These are phyloP conservation scores for Closterium sp. DNA, from an alignment of 139 green algal genomes.

Conservation along the genomic window DNA sequence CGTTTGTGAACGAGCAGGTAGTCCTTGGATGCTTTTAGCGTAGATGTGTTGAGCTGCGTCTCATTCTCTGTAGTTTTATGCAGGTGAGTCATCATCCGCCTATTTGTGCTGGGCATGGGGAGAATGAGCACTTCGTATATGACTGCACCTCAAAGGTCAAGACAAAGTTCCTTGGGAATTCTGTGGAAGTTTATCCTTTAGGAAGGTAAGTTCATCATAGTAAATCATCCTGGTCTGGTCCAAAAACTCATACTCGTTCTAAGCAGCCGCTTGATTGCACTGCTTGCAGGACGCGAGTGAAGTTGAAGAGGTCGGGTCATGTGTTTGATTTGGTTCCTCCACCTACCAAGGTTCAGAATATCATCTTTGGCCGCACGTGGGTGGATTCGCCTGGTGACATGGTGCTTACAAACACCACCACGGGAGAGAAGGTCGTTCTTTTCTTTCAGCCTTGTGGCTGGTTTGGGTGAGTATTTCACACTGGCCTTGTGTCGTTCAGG, in stretches of 20 bases:
- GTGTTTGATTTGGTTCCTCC: slow-evolving; percentile 80
- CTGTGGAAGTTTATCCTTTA: slow-evolving; percentile 75
- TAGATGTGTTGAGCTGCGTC: not conserved
- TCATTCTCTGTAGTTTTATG: not conserved
- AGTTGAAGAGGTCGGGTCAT: slow-evolving; percentile 72
- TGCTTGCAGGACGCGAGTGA: slow-evolving; percentile 75
- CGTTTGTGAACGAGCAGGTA: slow-evolving; percentile 92
- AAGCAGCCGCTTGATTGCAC: not conserved
- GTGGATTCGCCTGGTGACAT: slow-evolving; percentile 86
- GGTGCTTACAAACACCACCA: slow-evolving; percentile 74
- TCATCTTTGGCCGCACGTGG: slow-evolving; percentile 90
- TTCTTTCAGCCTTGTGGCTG: slow-evolving; percentile 79
- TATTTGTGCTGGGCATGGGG: slow-evolving; percentile 81
- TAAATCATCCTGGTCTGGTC: too few relatives aligned
- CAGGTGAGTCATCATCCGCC: slow-evolving; percentile 90
- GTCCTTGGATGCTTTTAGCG: not conserved
- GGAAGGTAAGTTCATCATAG: slow-evolving; percentile 17
- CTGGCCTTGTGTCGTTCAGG: too few relatives aligned
- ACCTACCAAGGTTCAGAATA: slow-evolving; percentile 86
- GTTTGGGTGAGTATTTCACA: slow-evolving; percentile 65
- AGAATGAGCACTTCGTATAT: slow-evolving; percentile 84
- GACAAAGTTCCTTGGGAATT: slow-evolving; percentile 98
- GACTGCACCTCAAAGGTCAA: slow-evolving; percentile 90
- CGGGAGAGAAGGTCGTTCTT: slow-evolving; percentile 71
- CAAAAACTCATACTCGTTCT: too few relatives aligned